Evolutionary conservation across 2,329 filamentous ascomycete species (phyloP).

Genomic region (Blastomyces parvus): DNA sequence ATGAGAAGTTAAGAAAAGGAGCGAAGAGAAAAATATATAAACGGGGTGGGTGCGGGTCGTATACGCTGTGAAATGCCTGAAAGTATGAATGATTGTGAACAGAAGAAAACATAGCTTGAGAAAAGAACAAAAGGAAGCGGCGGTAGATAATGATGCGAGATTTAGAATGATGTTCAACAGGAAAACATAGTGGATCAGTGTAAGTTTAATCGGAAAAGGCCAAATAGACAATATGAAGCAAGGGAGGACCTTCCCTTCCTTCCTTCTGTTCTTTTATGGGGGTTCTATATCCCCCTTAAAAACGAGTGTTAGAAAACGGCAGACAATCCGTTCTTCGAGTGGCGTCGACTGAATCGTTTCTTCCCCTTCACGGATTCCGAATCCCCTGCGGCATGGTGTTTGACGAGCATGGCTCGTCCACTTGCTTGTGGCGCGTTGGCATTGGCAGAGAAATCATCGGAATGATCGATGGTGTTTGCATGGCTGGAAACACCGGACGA

Average conservation of each 20-base stretch:
- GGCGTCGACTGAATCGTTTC: constrained; percentile 76
- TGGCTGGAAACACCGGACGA: constrained; percentile 63
- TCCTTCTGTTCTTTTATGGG: neutral
- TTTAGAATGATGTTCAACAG: constrained; percentile 4
- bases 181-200: constrained; percentile 14
- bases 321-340: constrained; percentile 88
- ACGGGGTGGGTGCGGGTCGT: constrained; percentile 5
- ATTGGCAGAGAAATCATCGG: constrained; percentile 32
- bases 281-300: neutral
- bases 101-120: neutral
- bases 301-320: constrained; percentile 58
- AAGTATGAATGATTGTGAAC: constrained; percentile 3
- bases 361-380: constrained; percentile 48
- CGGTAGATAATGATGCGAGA: constrained; percentile 1
- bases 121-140: neutral
- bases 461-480: constrained; percentile 36
- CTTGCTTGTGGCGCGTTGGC: constrained; percentile 19
- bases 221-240: neutral
- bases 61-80: constrained; percentile 7
- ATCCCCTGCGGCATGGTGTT: constrained; percentile 35
- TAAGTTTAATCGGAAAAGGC: constrained; percentile 18
- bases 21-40: constrained; percentile 4
- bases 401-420: constrained; percentile 39
- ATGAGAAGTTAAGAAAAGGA: neutral
- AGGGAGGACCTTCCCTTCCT: neutral